These are phyloP conservation scores for Pseudocercospora musae DNA, from an alignment of 2,329 filamentous ascomycete genomes.

Conservation along the genomic window DNA sequence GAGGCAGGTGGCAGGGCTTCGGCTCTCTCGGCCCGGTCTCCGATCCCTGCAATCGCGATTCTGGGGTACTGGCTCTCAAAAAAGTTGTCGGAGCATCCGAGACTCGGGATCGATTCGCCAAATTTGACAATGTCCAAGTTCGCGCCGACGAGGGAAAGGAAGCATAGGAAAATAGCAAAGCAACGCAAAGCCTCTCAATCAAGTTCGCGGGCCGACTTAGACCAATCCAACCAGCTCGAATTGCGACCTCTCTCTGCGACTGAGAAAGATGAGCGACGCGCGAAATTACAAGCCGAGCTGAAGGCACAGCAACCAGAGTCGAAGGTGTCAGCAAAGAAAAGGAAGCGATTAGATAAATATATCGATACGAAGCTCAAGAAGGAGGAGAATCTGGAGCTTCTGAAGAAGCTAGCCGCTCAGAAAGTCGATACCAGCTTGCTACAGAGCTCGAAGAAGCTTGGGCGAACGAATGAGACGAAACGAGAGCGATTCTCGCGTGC, in stretches of 20 bases:
- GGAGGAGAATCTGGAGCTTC: conserved; percentile 80
- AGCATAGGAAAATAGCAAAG: conserved; percentile 63
- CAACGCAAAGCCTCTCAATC: conserved; percentile 43
- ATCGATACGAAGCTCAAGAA: conserved; percentile 90
- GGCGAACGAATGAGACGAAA: conserved; percentile 68
- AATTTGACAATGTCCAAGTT: conserved; percentile 39
- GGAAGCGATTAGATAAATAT: conserved; percentile 66
- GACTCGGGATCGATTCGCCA: background rate
- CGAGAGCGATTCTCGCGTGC: conserved; percentile 64
- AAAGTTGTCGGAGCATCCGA: background rate
- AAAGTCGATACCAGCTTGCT: conserved; percentile 81
- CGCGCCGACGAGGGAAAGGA: conserved; percentile 53
- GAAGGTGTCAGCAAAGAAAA: conserved; percentile 62
- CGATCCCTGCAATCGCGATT: background rate
- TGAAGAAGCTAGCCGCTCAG: conserved; percentile 75
- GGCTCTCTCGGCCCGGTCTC: background rate
- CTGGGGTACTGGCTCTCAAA: background rate
- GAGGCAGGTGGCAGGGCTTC: background rate
- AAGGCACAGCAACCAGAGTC: conserved; percentile 52
- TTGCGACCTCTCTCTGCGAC: conserved; percentile 49
- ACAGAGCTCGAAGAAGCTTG: conserved; percentile 72
- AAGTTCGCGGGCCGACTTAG: conserved; percentile 9
- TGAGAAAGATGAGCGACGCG: conserved; percentile 53
- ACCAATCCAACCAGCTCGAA: conserved; percentile 54
- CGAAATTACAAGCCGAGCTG: conserved; percentile 53